phyloP scores from a whole-genome alignment of 768 basidiomycete species.

The Asterophora lycoperdoides region DNA sequence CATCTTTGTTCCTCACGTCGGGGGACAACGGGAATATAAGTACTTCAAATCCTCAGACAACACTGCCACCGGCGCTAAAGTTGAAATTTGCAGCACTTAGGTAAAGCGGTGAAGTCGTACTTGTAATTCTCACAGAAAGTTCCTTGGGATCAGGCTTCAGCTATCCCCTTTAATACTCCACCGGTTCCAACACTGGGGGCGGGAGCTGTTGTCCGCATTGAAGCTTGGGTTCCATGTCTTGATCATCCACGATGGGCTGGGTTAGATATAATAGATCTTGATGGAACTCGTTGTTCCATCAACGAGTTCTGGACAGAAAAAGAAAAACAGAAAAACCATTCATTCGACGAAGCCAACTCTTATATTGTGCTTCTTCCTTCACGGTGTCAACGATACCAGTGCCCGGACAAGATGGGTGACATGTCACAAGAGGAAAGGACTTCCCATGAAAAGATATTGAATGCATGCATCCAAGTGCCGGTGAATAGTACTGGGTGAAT shows the following conservation, averaged over 20 bases:
- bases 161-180: not conserved
- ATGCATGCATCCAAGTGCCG: not conserved
- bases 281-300: too few species aligned
- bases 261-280: too few species aligned
- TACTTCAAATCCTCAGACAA: conserved; percentile 11
- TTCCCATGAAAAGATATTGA: not conserved
- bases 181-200: conserved; percentile 12
- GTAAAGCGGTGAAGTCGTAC: too few species aligned
- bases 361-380: not conserved
- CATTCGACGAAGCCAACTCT: not conserved
- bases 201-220: too few species aligned
- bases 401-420: not conserved
- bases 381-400: not conserved
- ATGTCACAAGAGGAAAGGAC: not conserved
- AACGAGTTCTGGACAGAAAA: too few species aligned
- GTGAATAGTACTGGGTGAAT: too few species aligned
- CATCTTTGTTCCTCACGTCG: too few species aligned
- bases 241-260: too few species aligned
- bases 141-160: conserved; percentile 10
- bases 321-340: too few species aligned
- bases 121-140: too few species aligned
- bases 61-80: conserved; percentile 5
- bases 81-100: conserved; percentile 10
- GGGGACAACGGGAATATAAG: too few species aligned
- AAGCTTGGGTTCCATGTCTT: too few species aligned